phyloP scores from a whole-genome alignment of 1,139 yeast genomes.

The Kazachstania sp. region DNA sequence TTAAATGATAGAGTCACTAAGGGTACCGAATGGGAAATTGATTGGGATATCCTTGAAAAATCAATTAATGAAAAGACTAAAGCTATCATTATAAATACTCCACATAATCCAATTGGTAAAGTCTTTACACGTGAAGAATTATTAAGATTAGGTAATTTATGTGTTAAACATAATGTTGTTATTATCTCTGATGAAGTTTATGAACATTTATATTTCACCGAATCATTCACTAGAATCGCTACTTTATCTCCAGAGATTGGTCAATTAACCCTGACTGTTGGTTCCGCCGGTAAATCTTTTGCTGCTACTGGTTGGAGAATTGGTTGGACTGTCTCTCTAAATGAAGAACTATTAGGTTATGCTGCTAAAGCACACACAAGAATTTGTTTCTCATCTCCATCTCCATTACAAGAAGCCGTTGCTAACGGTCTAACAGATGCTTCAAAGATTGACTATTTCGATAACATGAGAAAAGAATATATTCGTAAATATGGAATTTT shows the following conservation, averaged over 20 bases:
- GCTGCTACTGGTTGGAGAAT: slow-evolving; percentile 99
- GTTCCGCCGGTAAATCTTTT: slow-evolving; percentile 94
- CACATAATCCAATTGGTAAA: slow-evolving; percentile 95
- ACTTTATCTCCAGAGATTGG: slow-evolving; percentile 70
- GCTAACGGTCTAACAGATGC: slow-evolving; percentile 68
- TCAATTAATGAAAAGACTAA: slow-evolving; percentile 71
- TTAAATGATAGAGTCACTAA: slow-evolving; percentile 54
- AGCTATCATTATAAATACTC: slow-evolving; percentile 80
- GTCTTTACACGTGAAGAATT: slow-evolving; percentile 72
- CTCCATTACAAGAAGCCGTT: slow-evolving; percentile 92
- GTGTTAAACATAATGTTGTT: slow-evolving; percentile 72
- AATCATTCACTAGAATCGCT: slow-evolving; percentile 73
- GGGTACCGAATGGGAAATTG: slow-evolving; percentile 82
- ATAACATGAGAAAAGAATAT: slow-evolving; percentile 57
- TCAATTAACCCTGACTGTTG: slow-evolving; percentile 76
- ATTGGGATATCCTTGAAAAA: slow-evolving; percentile 63
- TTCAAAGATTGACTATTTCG: slow-evolving; percentile 54
- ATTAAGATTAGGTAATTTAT: slow-evolving; percentile 63
- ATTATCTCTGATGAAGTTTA: slow-evolving; percentile 91
- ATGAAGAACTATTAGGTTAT: slow-evolving; percentile 68
- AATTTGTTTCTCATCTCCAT: slow-evolving; percentile 80
- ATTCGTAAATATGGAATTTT: slow-evolving; percentile 61
- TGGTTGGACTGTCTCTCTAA: slow-evolving; percentile 83
- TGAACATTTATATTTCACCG: slow-evolving; percentile 71
- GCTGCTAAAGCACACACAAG: slow-evolving; percentile 89